Base-by-base conservation (phyloP, 352 stramenopile species). In the Globisporangium recalcitrans region DNA sequence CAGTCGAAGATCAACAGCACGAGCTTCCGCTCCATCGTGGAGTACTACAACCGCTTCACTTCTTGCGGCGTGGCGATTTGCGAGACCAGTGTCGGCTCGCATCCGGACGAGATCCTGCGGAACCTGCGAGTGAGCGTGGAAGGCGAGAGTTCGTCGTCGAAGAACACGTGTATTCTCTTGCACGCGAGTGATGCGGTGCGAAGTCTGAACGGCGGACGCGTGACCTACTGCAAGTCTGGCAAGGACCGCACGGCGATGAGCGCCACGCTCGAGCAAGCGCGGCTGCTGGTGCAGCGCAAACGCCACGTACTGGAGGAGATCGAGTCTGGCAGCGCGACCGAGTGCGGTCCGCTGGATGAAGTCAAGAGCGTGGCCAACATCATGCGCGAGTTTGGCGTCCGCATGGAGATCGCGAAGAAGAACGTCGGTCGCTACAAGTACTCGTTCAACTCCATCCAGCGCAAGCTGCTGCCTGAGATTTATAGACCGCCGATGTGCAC, bases 211-310 rank as follows among this genome's bases (percentile, higher is more conserved):
- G 95, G 94, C 34, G 94, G 93, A 0, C 84, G 91, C 34, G 78
- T 97, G 29, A 97, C 97, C 0, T 99, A 98, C 80, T 99, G 96
- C 82, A 99, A 99, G 66, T 97, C 82, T n/a, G 96, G 97, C 29
- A 99, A 99, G 69, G 96, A 99, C 75, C 87, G 97, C 56, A 99
- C 97, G 11, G 96, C 93, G 11, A 99, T 99, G 97, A 96, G 95
- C 56, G 87, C 97, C 22, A 98, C 96, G 46, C 88, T 98, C 31
- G 97, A 98, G 64, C 87, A 98, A 65, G 89, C 94, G 21, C 84
- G 97, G 32, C 64, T 98, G 81, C 72, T 91, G 5, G 80, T 93
- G 0, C 80, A 91, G 67, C 80, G 80, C 22, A 89, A 91, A 62
- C 75, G 77, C 31, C 74, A 89, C 22, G 82, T 91, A 14, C 67